Evolutionary conservation across 2,329 filamentous ascomycete species (phyloP).

Genomic region (Ophiostoma sp.): DNA sequence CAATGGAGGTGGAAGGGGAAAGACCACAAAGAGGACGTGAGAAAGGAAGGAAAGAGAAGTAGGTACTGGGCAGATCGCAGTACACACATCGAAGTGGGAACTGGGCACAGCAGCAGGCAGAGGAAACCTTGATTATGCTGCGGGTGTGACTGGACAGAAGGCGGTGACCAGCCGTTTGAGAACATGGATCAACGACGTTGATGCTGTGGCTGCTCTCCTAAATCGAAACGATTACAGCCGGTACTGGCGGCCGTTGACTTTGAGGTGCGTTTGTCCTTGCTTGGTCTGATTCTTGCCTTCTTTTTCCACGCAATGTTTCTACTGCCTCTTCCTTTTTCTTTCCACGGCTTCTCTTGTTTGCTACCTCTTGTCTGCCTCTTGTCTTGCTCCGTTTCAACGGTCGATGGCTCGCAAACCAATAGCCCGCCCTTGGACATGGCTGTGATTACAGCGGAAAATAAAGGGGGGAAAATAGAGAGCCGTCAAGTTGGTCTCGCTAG

Average conservation of each 20-base stretch:
- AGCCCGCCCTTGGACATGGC: background rate
- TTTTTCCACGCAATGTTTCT: background rate
- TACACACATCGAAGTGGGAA: no score
- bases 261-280: no score
- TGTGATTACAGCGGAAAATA: background rate
- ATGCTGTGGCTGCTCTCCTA: background rate
- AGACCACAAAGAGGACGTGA: background rate
- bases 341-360: background rate
- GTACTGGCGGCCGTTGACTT: background rate
- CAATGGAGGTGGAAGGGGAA: background rate
- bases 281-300: background rate
- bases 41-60: background rate
- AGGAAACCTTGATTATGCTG: no score
- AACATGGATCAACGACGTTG: conserved; percentile 3
- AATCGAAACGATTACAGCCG: no score
- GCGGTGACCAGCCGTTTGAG: background rate
- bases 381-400: background rate
- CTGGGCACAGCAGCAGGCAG: no score
- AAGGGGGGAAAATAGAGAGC: background rate
- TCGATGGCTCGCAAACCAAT: background rate
- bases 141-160: background rate
- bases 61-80: background rate
- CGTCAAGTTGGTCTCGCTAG: background rate
- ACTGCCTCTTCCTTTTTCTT: background rate
- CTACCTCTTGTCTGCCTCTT: background rate